Evolutionary conservation across 192 early-diverging fungal genomes (phyloP).

Genomic region (Linnemannia elongata): DNA sequence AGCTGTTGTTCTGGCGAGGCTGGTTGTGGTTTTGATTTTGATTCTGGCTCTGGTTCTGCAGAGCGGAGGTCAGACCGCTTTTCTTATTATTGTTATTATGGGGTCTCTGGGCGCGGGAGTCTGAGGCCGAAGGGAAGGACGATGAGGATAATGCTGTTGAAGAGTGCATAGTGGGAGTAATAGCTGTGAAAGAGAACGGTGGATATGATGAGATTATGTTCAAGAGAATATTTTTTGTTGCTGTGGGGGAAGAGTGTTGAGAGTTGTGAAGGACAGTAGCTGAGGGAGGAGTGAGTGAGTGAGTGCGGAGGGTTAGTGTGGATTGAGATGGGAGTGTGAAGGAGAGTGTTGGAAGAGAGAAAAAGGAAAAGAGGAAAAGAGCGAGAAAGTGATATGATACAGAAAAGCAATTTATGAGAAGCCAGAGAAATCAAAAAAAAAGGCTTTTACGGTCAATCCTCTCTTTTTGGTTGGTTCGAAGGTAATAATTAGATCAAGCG

Average conservation of each 20-base stretch:
- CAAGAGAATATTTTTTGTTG: neutral
- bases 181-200: neutral
- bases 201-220: neutral
- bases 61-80: slow-evolving; percentile 6
- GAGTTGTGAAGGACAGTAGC: neutral
- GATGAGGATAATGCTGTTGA: slow-evolving; percentile 31
- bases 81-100: slow-evolving; percentile 31
- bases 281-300: slow-evolving; percentile 1
- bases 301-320: neutral
- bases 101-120: slow-evolving; percentile 38
- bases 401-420: neutral
- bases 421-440: neutral
- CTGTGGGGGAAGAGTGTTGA: neutral
- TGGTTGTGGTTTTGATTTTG: slow-evolving; percentile 6
- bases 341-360: neutral
- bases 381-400: neutral
- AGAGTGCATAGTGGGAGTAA: slow-evolving; percentile 8
- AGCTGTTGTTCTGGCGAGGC: neutral
- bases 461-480: too few species aligned
- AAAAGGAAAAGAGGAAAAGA: slow-evolving; percentile 3
- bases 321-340: neutral
- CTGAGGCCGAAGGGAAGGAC: slow-evolving; percentile 10
- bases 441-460: neutral
- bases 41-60: slow-evolving; percentile 12
- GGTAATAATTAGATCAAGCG: neutral